phyloP scores from a whole-genome alignment of 1,284 basidiomycete species.

The Austroboletus niveus region DNA sequence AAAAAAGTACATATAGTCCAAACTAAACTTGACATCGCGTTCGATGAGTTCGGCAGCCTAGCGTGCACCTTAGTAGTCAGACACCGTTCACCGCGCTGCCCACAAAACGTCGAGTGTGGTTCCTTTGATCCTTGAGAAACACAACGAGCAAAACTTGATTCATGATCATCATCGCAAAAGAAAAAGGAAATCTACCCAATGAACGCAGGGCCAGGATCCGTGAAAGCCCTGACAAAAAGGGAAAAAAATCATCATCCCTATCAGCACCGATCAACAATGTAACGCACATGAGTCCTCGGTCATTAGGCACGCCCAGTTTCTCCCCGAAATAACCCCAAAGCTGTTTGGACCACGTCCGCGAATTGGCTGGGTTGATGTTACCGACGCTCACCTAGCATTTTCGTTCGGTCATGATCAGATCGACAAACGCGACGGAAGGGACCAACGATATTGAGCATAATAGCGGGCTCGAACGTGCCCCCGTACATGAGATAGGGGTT shows the following conservation, averaged over 20 bases:
- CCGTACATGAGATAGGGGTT: slow-evolving; percentile 57
- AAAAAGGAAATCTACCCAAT: slow-evolving; percentile 43
- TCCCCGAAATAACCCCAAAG: slow-evolving; percentile 54
- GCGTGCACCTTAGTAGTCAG: too few relatives aligned
- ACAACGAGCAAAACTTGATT: not conserved
- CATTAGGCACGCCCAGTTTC: slow-evolving; percentile 46
- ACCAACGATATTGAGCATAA: slow-evolving; percentile 55
- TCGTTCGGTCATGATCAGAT: not conserved
- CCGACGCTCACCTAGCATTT: slow-evolving; percentile 49
- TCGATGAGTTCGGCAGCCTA: not conserved
- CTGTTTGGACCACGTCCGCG: slow-evolving; percentile 52
- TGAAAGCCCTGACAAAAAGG: slow-evolving; percentile 44
- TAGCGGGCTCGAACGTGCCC: slow-evolving; percentile 63
- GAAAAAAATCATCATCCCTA: slow-evolving; percentile 35
- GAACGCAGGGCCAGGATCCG: slow-evolving; percentile 55
- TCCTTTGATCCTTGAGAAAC: slow-evolving; percentile 9
- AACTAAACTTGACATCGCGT: not conserved
- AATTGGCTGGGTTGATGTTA: slow-evolving; percentile 49
- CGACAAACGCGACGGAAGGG: not conserved
- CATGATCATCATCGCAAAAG: too few relatives aligned
- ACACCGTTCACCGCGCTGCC: not conserved
- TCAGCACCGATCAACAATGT: slow-evolving; percentile 31
- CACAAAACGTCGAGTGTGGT: slow-evolving; percentile 14
- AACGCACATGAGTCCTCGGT: slow-evolving; percentile 55
- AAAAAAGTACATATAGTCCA: not conserved